Conservation (phyloP, 1,284 basidiomycete species). For the Malassezia nana region DNA sequence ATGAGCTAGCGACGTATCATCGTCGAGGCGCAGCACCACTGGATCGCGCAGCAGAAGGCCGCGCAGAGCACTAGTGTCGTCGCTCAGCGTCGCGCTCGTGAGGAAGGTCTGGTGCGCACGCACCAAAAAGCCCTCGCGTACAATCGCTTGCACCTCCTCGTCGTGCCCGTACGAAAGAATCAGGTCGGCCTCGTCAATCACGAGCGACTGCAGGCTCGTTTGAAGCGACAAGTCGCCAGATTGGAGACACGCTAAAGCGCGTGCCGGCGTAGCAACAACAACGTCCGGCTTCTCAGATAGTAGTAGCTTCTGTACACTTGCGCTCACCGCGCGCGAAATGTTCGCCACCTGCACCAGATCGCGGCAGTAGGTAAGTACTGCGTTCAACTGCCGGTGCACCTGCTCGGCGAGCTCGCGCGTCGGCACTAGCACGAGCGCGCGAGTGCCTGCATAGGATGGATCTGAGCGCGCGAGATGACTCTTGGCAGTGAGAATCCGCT, state of each 20-base stretch:
- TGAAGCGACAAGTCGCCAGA: conserved; percentile 54
- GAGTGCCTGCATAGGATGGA: conserved; percentile 56
- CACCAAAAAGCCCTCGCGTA: conserved; percentile 62
- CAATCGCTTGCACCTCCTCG: conserved; percentile 75
- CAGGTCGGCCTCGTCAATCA: conserved; percentile 96
- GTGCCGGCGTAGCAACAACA: conserved; percentile 80
- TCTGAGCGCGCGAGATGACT: conserved; percentile 48
- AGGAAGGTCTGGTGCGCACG: conserved; percentile 86
- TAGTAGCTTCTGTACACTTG: conserved; percentile 69
- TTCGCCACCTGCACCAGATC: conserved; percentile 64
- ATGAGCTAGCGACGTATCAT: conserved; percentile 20
- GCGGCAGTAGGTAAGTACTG: conserved; percentile 64
- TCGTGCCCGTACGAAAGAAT: conserved; percentile 93
- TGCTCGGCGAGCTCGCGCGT: conserved; percentile 89
- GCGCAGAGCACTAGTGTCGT: conserved; percentile 83
- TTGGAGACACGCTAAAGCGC: conserved; percentile 67
- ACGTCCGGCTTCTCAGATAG: conserved; percentile 87
- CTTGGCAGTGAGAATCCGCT: conserved; percentile 77
- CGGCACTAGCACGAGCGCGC: conserved; percentile 79
- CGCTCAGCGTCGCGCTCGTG: conserved; percentile 96
- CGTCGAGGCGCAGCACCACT: conserved; percentile 53
- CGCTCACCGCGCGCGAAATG: conserved; percentile 56
- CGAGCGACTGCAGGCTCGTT: conserved; percentile 65
- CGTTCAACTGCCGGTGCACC: conserved; percentile 63
- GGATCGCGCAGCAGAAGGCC: conserved; percentile 77